Conservation (phyloP, 331 rosid species). For the Erythrophleum ivorense region DNA sequence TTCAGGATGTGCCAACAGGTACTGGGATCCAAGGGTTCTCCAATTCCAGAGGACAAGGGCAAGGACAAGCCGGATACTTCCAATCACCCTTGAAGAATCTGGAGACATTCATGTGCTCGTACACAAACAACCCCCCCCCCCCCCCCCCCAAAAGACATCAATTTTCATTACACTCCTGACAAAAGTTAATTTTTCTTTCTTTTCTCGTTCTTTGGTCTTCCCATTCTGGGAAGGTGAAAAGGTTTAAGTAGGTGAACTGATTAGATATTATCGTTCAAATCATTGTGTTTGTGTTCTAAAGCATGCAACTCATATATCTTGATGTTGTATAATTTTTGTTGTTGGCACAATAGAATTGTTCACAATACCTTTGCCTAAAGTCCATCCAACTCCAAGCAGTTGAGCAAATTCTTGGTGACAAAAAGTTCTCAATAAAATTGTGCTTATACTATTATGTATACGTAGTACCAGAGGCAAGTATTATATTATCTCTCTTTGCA, state of each 20-base stretch:
- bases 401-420: not conserved
- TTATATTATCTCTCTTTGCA: not conserved
- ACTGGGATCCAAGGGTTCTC: conserved; percentile 52
- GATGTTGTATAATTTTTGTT: conserved; percentile 20
- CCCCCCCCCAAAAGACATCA: conserved; percentile 16
- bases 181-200: conserved; percentile 29
- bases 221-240: conserved; percentile 27
- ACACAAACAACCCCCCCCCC: not conserved
- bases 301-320: conserved; percentile 30
- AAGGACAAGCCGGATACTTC: conserved; percentile 50
- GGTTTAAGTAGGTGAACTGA: conserved; percentile 35
- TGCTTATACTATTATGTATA: not conserved
- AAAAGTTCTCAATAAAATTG: conserved; percentile 4
- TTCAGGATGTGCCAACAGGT: conserved; percentile 66
- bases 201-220: not conserved
- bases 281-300: conserved; percentile 32
- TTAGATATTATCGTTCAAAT: conserved; percentile 18
- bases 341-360: not conserved
- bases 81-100: conserved; percentile 46
- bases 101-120: conserved; percentile 16
- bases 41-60: conserved; percentile 52
- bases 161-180: conserved; percentile 47
- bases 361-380: too few species aligned
- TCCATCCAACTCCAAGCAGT: conserved; percentile 4
- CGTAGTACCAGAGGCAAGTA: too few species aligned